Conservation (phyloP, 345 rosid genomes). For the Corymbia maculata region DNA sequence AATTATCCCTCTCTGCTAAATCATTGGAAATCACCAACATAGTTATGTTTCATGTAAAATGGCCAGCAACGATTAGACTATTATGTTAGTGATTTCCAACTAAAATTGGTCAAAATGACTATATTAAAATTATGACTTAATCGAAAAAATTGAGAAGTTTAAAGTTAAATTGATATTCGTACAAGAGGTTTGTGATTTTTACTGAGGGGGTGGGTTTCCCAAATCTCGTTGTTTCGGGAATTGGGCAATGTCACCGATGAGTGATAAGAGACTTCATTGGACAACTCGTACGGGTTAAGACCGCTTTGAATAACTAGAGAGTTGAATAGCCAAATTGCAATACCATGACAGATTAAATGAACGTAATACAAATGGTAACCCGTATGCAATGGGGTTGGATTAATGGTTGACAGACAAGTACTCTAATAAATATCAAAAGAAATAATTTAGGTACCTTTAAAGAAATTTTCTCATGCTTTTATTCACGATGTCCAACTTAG, state of each 20-base stretch:
- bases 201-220: background rate
- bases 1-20: background rate
- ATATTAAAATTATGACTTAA: background rate
- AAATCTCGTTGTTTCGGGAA: background rate
- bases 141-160: background rate
- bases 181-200: background rate
- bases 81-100: fast-evolving
- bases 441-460: background rate
- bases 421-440: background rate
- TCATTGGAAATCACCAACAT: fast-evolving
- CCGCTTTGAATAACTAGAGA: background rate
- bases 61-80: fast-evolving
- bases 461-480: background rate
- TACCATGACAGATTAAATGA: background rate
- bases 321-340: background rate
- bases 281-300: background rate
- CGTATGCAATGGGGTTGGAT: background rate
- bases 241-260: background rate
- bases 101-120: fast-evolving
- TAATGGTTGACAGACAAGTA: background rate
- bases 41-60: background rate
- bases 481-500: fast-evolving
- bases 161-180: background rate
- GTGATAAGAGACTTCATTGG: background rate
- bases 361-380: background rate